Evolutionary conservation across 1,284 basidiomycete species (phyloP), one percentile per base, ranked within the genome.

Genomic region (Malassezia globosa): DNA sequence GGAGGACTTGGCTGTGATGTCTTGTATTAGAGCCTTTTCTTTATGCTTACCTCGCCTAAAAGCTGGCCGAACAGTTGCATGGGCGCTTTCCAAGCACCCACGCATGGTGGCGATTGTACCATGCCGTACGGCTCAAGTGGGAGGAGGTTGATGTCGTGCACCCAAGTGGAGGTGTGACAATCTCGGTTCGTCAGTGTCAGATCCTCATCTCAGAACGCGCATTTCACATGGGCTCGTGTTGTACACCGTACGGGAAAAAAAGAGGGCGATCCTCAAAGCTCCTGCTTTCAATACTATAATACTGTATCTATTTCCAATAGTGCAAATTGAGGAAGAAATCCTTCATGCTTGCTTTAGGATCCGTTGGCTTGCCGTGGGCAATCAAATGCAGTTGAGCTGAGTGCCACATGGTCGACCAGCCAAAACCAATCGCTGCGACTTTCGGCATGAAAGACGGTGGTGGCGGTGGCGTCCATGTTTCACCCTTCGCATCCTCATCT

Each of bases 381-480:
- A 31, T 29, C 31, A 41, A 43, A 36, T 47, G 44, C 42, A 52
- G 24, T 40, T 52, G 50, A 18, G 44, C 44, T 3, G 26, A 24
- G 39, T 47, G 40, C 50, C 50, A 52, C 5, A 52, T n/a, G 23
- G 40, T 42, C 16, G n/a, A 25, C 50, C 50, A 52, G 4, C 50
- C 45, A 10, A 38, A 22, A 24, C 50, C 50, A 2, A 23, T 41
- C 10, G 47, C 6, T 7, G 44, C 34, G 8, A 43, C 24, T 3
- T 43, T 42, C 14, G 50, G 50, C 11, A 52, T 18, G 7, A 34
- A 33, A 3, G 11, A 2, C 3, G 49, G 49, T 19, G 33, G 29
- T n/a, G 23, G 18, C 21, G 44, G 33, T 8, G 25, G 22, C 14
- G 25, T 26, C 44, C 38, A 42, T 4, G 19, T 1, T 7, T 19